Conservation (phyloP, 257 asterid genomes). For the Buddleja alternifolia region DNA sequence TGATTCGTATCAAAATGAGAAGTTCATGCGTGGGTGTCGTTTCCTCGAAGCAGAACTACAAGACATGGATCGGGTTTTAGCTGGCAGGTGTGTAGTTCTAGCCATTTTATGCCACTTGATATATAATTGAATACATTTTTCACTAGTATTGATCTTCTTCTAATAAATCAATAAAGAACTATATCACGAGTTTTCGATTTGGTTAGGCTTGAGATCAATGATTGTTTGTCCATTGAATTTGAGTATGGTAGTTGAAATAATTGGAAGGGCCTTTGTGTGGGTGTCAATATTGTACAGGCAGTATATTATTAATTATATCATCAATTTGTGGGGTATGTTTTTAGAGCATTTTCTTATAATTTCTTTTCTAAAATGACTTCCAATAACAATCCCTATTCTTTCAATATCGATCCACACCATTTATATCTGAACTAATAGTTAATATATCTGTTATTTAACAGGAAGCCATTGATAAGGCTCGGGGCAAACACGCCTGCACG, state of each 20-base stretch:
- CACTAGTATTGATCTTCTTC: neutral
- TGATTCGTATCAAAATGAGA: slow-evolving; percentile 79
- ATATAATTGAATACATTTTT: neutral
- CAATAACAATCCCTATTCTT: neutral
- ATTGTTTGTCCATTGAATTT: slow-evolving; percentile 37
- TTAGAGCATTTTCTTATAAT: slow-evolving; percentile 29
- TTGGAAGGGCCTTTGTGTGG: slow-evolving; percentile 29
- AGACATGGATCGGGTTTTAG: slow-evolving; percentile 79
- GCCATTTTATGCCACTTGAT: neutral
- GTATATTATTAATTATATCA: slow-evolving; percentile 34
- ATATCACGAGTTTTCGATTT: slow-evolving; percentile 20
- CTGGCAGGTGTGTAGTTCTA: slow-evolving; percentile 67
- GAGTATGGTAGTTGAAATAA: slow-evolving; percentile 43
- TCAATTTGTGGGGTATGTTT: slow-evolving; percentile 50
- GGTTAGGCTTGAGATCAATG: slow-evolving; percentile 35
- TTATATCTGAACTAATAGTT: neutral
- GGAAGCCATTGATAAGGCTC: slow-evolving; percentile 81
- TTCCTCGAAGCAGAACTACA: slow-evolving; percentile 97
- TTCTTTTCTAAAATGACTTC: slow-evolving; percentile 23
- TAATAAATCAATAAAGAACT: slow-evolving; percentile 9
- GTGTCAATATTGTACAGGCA: slow-evolving; percentile 37
- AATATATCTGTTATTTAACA: slow-evolving; percentile 26
- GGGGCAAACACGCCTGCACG: slow-evolving; percentile 99
- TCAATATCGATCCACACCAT: neutral
- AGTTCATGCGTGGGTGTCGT: slow-evolving; percentile 93